These are phyloP conservation scores for Capsaspora owczarzaki DNA, from an alignment of 78 protist species.

Conservation along the genomic window DNA sequence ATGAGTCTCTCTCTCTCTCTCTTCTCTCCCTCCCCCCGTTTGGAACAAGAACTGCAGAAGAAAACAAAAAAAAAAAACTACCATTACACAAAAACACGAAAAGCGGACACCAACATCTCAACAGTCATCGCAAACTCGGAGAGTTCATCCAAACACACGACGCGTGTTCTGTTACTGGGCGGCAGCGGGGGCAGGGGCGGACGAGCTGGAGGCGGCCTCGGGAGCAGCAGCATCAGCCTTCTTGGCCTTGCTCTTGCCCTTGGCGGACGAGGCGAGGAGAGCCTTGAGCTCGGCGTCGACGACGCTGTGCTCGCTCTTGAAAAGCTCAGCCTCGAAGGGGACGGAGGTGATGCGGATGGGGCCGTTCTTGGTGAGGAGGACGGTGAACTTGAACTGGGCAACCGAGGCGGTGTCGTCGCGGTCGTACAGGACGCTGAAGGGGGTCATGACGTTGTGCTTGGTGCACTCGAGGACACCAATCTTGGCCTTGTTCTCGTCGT, in stretches of 20 bases:
- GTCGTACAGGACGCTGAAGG: slow-evolving; percentile 63
- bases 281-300: not conserved
- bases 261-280: not conserved
- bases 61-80: too few species aligned
- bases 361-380: slow-evolving; percentile 21
- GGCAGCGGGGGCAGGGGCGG: too few species aligned
- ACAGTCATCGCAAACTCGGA: too few species aligned
- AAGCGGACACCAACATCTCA: too few species aligned
- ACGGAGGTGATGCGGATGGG: not conserved
- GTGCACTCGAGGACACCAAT: slow-evolving; percentile 61
- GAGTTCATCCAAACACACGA: too few species aligned
- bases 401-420: slow-evolving; percentile 30
- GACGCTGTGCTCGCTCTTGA: not conserved
- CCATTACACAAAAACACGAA: too few species aligned
- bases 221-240: too few species aligned
- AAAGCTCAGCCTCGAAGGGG: not conserved
- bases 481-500: slow-evolving; percentile 30
- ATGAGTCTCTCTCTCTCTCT: too few species aligned
- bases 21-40: too few species aligned
- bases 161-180: too few species aligned
- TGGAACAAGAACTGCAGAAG: too few species aligned
- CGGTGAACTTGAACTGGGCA: slow-evolving; percentile 64
- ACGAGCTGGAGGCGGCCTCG: too few species aligned
- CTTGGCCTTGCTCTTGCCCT: not conserved
- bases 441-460: slow-evolving; percentile 50